Base-by-base conservation (phyloP, 2,329 filamentous ascomycete species). In the Monosporascus cannonballus region DNA sequence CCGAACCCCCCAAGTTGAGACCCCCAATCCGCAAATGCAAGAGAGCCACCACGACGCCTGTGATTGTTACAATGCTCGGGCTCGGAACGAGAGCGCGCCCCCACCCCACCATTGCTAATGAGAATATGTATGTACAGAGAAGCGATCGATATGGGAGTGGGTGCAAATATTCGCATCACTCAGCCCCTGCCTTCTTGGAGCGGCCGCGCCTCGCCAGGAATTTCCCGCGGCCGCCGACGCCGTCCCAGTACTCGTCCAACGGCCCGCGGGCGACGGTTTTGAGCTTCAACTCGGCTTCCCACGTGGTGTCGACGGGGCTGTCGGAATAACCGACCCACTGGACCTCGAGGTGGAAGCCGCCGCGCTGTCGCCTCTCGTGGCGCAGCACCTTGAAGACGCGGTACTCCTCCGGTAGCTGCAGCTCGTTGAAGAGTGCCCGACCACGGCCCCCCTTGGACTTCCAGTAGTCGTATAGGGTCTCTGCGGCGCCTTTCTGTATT, bases 391-490 rank as follows among this genome's bases (percentile, higher is more conserved):
- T 62, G 50, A 61, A 68, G 20, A 66, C 61, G 49, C 61, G 59
- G 46, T 68, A 69, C 6, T 47, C 52, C 56, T 67, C 63, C 4
- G 57, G 36, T 9, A 58, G 61, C 48, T 58, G 62, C 15, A 60
- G 59, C 34, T 62, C 61, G 51, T 59, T 55, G 55, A 69, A 68
- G 8, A 71, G 52, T 8, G 60, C 59, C 17, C 55, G 58, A 22
- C 59, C 54, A 2, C 68, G 63, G 4, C 68, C 68, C 11, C 68
- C 67, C 50, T 63, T 61, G 2, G 59, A 42, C 25, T 59, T 60
- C 69, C 68, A 71, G 52, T 69, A 71, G 6, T 61, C 58, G 36
- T 65, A 70, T 1, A 71, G 52, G 1, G 54, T 55, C 22, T 69
- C 67, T 25, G 61, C 64, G 1, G 67, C 68, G 44, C 65, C 65